Evolutionary conservation across 768 basidiomycete genomes (phyloP).

Genomic region (Agaricus subrufescens): DNA sequence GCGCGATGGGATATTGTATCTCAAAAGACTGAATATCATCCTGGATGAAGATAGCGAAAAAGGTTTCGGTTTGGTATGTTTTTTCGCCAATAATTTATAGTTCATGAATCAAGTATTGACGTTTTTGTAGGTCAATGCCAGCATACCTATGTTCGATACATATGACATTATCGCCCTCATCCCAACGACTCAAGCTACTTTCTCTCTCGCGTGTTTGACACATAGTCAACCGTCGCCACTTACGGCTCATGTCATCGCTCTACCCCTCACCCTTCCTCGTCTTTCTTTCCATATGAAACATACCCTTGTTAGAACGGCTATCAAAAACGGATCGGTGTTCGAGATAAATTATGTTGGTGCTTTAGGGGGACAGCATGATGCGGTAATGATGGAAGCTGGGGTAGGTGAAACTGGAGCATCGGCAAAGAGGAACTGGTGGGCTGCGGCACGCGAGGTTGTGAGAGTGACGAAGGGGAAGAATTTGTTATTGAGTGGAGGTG

Average conservation of each 20-base stretch:
- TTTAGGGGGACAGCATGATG: constrained; percentile 56
- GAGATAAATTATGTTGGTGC: constrained; percentile 79
- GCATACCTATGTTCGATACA: constrained; percentile 48
- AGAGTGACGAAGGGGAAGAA: constrained; percentile 81
- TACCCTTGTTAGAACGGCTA: constrained; percentile 74
- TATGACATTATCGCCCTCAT: constrained; percentile 78
- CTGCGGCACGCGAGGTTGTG: constrained; percentile 67
- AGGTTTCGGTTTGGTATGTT: constrained; percentile 70
- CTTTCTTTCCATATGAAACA: constrained; percentile 81
- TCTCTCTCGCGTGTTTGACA: constrained; percentile 77
- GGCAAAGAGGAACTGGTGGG: constrained; percentile 84
- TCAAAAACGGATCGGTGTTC: constrained; percentile 79
- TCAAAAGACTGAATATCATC: constrained; percentile 77
- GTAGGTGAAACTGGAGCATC: constrained; percentile 47
- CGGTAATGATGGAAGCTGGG: constrained; percentile 37
- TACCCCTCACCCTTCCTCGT: constrained; percentile 74
- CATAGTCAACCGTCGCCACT: constrained; percentile 71
- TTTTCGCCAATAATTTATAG: constrained; percentile 1
- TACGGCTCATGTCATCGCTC: constrained; percentile 76
- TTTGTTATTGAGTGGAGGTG: constrained; percentile 68
- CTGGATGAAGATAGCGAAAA: constrained; percentile 84
- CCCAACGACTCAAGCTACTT: constrained; percentile 68
- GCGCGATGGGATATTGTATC: constrained; percentile 54
- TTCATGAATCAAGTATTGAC: not conserved
- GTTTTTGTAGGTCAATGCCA: constrained; percentile 58